A percentile compares a stretch with the other conserved stretches of the same genome.
phyloP scores from a whole-genome alignment of 495 filamentous ascomycete species.

The Neurospora africana region DNA sequence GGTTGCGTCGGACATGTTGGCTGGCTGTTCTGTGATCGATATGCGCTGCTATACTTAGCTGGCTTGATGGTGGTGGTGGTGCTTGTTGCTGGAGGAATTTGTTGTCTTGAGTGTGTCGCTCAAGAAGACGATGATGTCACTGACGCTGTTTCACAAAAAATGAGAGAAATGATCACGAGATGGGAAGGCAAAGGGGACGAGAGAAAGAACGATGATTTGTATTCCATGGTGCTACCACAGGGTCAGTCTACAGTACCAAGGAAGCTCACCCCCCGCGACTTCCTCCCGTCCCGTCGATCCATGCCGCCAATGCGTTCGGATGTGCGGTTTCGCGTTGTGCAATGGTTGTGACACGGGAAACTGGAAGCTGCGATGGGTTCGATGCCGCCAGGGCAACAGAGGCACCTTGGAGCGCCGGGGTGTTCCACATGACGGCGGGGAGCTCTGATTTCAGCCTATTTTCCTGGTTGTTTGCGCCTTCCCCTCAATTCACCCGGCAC shows the following conservation, averaged over 20 bases:
- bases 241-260: background rate
- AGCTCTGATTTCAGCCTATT: background rate
- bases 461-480: background rate
- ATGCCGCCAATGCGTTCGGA: background rate
- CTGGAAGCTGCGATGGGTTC: background rate
- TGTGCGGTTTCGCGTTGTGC: background rate
- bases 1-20: slow-evolving; percentile 31
- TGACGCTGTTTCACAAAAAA: background rate
- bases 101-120: background rate
- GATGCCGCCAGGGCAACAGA: background rate
- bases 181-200: background rate
- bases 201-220: background rate
- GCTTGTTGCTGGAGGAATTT: background rate
- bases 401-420: background rate
- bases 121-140: background rate
- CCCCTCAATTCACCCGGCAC: background rate
- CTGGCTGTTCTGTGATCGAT: background rate
- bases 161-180: background rate
- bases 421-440: background rate
- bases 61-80: background rate
- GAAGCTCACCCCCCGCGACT: background rate
- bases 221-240: background rate
- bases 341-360: background rate
- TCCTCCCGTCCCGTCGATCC: background rate
- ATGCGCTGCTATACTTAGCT: background rate